Percentiles rank a stretch among this genome's conserved stretches.
Evolutionary conservation across 2,329 filamentous ascomycete genomes (phyloP).

Genomic region (Nigrospora oryzae): DNA sequence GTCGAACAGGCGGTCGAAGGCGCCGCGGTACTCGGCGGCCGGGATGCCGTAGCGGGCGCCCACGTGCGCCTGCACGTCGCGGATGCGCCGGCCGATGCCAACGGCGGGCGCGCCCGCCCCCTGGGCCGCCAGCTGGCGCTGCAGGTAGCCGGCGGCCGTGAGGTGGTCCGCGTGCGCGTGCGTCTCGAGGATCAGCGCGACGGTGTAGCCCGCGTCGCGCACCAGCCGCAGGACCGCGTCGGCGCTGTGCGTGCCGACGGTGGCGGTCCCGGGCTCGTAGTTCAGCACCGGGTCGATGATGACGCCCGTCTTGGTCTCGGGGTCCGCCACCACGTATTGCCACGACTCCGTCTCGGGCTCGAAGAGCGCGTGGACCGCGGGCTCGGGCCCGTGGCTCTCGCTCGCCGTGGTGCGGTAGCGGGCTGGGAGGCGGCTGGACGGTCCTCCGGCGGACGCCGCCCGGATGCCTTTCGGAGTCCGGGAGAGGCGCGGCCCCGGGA

Average conservation of each 20-base stretch:
- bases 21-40: conserved; percentile 28
- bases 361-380: conserved; percentile 28
- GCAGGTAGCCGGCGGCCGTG: conserved; percentile 50
- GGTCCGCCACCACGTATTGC: conserved; percentile 53
- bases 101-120: conserved; percentile 30
- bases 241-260: neutral
- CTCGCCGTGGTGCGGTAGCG: conserved; percentile 1
- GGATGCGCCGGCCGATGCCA: conserved; percentile 47
- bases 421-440: too few species aligned
- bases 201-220: neutral
- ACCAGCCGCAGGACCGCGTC: neutral
- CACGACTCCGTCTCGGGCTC: conserved; percentile 39
- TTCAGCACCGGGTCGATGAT: conserved; percentile 58
- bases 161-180: conserved; percentile 55
- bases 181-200: conserved; percentile 51
- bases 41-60: conserved; percentile 37
- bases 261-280: conserved; percentile 31
- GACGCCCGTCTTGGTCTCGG: conserved; percentile 33
- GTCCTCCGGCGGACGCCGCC: too few species aligned
- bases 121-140: conserved; percentile 26
- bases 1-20: conserved; percentile 44
- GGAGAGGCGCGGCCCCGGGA: too few species aligned
- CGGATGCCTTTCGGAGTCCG: too few species aligned
- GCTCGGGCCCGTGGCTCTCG: conserved; percentile 11
- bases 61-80: conserved; percentile 40